phyloP scores from a whole-genome alignment of 2,329 filamentous ascomycete species.

The Parafenestella ontariensis region DNA sequence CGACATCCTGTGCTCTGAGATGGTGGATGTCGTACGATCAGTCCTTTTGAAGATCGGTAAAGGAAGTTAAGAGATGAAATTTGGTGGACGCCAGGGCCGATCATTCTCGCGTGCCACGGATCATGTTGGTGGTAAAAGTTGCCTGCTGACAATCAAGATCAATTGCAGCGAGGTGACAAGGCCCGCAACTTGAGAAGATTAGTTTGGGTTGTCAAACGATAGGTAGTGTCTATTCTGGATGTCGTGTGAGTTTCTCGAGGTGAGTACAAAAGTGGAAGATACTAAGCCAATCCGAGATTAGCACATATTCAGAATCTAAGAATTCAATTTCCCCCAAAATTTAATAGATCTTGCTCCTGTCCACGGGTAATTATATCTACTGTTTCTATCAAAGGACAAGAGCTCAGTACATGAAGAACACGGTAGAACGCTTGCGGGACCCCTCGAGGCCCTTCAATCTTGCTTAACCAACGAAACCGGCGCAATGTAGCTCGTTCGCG shows the following conservation, averaged over 20 bases:
- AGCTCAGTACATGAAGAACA: too few species aligned
- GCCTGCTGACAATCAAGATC: neutral
- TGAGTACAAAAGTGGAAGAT: neutral
- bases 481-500: too few species aligned
- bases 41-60: too few species aligned
- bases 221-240: too few species aligned
- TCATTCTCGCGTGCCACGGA: neutral
- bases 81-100: neutral
- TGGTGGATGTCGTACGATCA: neutral
- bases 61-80: too few species aligned
- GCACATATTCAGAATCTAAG: neutral
- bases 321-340: too few species aligned
- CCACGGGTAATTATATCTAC: too few species aligned
- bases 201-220: neutral
- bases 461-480: slow-evolving; percentile 20
- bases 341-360: too few species aligned
- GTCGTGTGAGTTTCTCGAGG: neutral
- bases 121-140: neutral
- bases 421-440: too few species aligned
- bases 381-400: too few species aligned
- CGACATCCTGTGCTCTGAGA: slow-evolving; percentile 23
- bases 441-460: slow-evolving; percentile 1
- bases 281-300: neutral
- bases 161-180: neutral
- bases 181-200: neutral